phyloP scores from a whole-genome alignment of 805 yeast species.

The Alloascoidea africana region DNA sequence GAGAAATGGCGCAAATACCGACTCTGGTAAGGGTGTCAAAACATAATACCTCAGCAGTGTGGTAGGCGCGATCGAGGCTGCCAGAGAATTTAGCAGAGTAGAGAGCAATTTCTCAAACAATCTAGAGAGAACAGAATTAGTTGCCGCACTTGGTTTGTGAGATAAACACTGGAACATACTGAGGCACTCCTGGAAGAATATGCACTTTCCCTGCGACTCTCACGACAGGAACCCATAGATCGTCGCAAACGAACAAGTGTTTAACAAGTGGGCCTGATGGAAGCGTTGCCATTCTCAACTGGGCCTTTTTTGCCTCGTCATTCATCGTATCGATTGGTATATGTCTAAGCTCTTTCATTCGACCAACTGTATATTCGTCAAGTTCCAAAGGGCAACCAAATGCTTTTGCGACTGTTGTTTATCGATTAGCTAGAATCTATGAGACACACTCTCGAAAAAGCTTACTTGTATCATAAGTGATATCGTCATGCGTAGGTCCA shows the following conservation, averaged over 20 bases:
- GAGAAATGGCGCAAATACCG: conserved; percentile 53
- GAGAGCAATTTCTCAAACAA: background rate
- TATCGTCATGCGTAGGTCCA: conserved; percentile 87
- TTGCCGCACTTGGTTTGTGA: background rate
- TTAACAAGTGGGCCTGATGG: conserved; percentile 32
- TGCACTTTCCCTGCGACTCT: conserved; percentile 48
- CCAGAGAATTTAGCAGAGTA: too few species aligned
- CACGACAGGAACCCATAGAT: conserved; percentile 78
- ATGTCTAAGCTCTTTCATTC: conserved; percentile 34
- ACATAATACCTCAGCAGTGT: conserved; percentile 34
- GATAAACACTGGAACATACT: conserved; percentile 9
- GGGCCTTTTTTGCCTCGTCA: conserved; percentile 38
- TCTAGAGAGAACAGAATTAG: background rate
- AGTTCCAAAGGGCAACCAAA: conserved; percentile 33
- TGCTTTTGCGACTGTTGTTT: conserved; percentile 36
- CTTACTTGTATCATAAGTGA: conserved; percentile 47
- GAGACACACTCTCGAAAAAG: background rate
- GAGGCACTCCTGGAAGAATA: conserved; percentile 78
- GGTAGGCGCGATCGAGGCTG: background rate
- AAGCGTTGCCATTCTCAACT: conserved; percentile 65
- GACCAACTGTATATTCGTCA: conserved; percentile 40
- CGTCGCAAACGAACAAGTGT: conserved; percentile 25
- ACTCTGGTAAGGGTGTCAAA: conserved; percentile 44
- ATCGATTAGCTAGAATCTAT: background rate
- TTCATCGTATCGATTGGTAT: conserved; percentile 17